These are phyloP conservation scores for Ilyonectria mors-panacis DNA, from an alignment of 2,329 filamentous ascomycete genomes.

Conservation along the genomic window DNA sequence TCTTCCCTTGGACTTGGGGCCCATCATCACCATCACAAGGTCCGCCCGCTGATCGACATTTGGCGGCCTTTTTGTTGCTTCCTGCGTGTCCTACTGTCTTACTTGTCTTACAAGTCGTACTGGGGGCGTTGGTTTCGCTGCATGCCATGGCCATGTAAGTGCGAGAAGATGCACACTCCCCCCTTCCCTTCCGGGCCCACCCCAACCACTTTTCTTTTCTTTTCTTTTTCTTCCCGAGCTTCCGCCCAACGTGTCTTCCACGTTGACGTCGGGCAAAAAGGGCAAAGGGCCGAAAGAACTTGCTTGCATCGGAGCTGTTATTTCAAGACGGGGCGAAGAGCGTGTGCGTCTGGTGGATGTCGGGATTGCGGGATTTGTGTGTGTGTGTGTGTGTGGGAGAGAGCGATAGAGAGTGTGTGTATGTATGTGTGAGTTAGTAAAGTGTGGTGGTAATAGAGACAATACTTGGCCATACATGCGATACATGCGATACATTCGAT, in stretches of 20 bases:
- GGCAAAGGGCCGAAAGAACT: constrained; percentile 28
- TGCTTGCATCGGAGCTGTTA: constrained; percentile 12
- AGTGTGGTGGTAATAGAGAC: too few species aligned
- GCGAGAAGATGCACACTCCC: constrained; percentile 6
- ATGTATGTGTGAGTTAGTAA: too few species aligned
- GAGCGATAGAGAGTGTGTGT: too few species aligned
- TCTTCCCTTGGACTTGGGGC: background rate
- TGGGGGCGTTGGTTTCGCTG: too few species aligned
- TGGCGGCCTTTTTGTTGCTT: constrained; percentile 1
- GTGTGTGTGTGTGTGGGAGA: too few species aligned
- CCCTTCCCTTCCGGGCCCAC: background rate
- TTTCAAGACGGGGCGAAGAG: background rate
- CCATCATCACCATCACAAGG: background rate
- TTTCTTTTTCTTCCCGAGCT: background rate
- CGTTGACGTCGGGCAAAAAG: constrained; percentile 5
- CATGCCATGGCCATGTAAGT: background rate
- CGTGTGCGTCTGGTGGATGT: constrained; percentile 32
- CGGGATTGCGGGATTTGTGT: too few species aligned
- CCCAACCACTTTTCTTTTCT: background rate
- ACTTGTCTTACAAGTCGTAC: too few species aligned
- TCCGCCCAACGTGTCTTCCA: constrained; percentile 4
- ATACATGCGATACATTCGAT: too few species aligned
- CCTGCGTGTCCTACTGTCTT: too few species aligned
- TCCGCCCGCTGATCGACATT: constrained; percentile 21
- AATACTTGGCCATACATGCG: too few species aligned